A percentile compares a stretch with the other conserved stretches of the same genome.
Conservation (phyloP, 169 alveolate species). For the Cryptosporidium viatorum region DNA sequence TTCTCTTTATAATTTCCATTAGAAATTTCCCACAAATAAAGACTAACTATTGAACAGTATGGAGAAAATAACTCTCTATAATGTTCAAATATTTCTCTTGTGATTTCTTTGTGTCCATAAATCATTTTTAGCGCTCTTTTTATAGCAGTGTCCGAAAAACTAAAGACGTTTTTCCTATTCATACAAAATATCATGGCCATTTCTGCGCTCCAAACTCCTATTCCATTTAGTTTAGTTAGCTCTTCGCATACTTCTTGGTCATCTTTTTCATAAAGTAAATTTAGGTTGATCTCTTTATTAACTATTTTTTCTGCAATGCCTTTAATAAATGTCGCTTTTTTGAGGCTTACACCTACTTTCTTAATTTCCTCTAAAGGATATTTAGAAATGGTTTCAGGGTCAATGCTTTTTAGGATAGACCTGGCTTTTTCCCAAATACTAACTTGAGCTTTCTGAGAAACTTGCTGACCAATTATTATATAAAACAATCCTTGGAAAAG, state of each 20-base stretch:
- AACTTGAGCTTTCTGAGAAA: constrained; percentile 3
- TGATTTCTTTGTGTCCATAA: constrained; percentile 3
- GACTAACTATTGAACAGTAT: neutral
- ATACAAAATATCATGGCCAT: constrained; percentile 10
- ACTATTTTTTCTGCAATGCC: neutral
- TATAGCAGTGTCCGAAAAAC: neutral
- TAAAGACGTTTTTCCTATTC: constrained; percentile 2
- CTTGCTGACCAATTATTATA: neutral
- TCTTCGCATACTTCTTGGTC: constrained; percentile 1
- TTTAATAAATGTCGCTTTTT: neutral
- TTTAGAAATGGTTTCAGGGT: neutral
- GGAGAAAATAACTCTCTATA: neutral
- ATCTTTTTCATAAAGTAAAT: constrained; percentile 1
- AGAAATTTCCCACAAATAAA: constrained; percentile 2
- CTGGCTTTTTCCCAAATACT: neutral
- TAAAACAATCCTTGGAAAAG: neutral
- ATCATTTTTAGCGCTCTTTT: constrained; percentile 1
- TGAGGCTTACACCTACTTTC: neutral
- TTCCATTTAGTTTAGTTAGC: constrained; percentile 3
- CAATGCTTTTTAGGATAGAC: neutral
- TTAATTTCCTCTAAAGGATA: neutral
- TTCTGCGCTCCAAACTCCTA: constrained; percentile 9
- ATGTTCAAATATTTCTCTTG: neutral
- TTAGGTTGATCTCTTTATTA: neutral
- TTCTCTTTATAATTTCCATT: neutral